These are phyloP conservation scores for Panellus pusillus DNA, from an alignment of 768 basidiomycete species.

Conservation along the genomic window DNA sequence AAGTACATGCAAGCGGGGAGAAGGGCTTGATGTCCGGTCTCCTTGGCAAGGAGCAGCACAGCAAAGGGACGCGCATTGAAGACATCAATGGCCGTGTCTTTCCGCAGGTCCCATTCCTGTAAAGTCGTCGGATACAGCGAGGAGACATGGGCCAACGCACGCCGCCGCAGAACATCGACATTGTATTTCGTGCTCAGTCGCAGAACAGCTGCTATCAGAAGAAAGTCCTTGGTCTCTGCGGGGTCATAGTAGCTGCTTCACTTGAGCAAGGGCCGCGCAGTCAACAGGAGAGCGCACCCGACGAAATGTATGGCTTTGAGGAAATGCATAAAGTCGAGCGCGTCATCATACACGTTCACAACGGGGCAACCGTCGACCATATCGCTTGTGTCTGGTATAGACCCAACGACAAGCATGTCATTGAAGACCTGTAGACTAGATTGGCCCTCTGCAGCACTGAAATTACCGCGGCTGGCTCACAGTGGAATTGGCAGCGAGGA, in stretches of 20 bases:
- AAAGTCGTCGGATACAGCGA: constrained; percentile 21
- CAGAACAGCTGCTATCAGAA: constrained; percentile 19
- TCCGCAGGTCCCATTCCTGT: constrained; percentile 21
- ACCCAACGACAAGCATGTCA: constrained; percentile 22
- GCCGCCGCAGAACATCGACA: constrained; percentile 17
- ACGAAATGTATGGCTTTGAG: constrained; percentile 20
- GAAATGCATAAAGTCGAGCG: constrained; percentile 21
- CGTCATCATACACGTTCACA: constrained; percentile 17
- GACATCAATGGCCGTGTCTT: constrained; percentile 21
- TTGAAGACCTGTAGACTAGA: constrained; percentile 8
- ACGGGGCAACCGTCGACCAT: constrained; percentile 20
- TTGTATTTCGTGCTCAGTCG: constrained; percentile 23
- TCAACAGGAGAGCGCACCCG: constrained; percentile 2
- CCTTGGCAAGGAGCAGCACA: constrained; percentile 18
- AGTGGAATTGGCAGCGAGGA: constrained; percentile 20
- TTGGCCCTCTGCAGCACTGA: too few relatives aligned
- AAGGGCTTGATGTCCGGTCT: constrained; percentile 19
- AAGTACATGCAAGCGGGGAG: constrained; percentile 23
- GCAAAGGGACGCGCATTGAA: constrained; percentile 23
- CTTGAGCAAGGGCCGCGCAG: background rate
- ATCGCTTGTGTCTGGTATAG: constrained; percentile 13
- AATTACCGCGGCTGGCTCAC: too few relatives aligned
- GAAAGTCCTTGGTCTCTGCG: constrained; percentile 17
- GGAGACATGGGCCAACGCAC: constrained; percentile 17
- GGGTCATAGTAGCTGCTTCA: constrained; percentile 19